A percentile compares a stretch with the other conserved stretches of the same genome.
Conservation (phyloP, 2,329 filamentous ascomycete species). For the Ophiosphaerella herpotricha region DNA sequence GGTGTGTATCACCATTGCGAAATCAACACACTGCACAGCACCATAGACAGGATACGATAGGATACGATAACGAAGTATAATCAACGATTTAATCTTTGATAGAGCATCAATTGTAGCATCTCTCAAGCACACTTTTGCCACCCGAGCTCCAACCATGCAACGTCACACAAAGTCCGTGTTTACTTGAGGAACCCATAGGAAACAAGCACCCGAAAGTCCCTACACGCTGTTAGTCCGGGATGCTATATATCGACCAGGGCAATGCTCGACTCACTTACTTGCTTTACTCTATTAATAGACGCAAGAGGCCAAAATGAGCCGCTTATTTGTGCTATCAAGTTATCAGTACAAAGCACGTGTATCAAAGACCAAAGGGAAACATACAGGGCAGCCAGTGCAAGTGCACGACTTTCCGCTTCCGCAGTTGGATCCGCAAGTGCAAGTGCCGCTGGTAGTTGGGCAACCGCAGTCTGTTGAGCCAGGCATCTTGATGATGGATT, state of each 20-base stretch:
- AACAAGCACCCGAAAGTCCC: too few species aligned
- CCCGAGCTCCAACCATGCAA: background rate
- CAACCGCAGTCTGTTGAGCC: slow-evolving; percentile 12
- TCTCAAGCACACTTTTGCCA: background rate
- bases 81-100: background rate
- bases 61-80: too few species aligned
- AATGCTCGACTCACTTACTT: background rate
- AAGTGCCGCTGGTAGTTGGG: background rate
- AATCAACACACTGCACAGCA: too few species aligned
- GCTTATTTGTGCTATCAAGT: background rate
- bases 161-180: background rate
- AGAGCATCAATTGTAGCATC: background rate
- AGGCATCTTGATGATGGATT: slow-evolving; percentile 5
- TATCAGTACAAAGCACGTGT: background rate
- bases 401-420: slow-evolving; percentile 16
- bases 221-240: background rate
- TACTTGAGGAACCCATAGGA: too few species aligned
- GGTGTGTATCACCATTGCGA: too few species aligned
- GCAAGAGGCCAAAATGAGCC: background rate
- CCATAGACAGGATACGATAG: too few species aligned
- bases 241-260: background rate
- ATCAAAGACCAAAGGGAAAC: background rate
- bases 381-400: slow-evolving; percentile 18
- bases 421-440: slow-evolving; percentile 7
- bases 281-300: background rate